Conservation (phyloP, 176 grass and related monocot species). For the Eragrostis curvula region DNA sequence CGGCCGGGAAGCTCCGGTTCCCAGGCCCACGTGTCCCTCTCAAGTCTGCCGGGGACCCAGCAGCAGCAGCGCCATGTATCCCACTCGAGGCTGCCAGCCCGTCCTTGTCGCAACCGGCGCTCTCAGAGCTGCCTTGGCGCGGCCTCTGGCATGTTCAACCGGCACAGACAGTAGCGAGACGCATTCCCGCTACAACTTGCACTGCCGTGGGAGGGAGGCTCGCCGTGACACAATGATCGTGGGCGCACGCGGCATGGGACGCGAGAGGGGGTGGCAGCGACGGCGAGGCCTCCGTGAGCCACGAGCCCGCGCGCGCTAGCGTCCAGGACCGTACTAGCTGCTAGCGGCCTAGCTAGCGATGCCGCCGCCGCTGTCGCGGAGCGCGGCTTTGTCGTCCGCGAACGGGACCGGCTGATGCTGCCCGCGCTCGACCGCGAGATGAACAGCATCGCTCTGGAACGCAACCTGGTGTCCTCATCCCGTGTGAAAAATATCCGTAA, state of each 20-base stretch:
- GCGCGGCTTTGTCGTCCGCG: conserved; percentile 1
- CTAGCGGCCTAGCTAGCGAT: neutral
- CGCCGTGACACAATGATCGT: too few relatives aligned
- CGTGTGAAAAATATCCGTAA: neutral
- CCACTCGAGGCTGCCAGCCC: neutral
- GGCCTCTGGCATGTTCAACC: neutral
- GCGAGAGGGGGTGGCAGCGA: too few relatives aligned
- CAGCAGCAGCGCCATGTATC: neutral
- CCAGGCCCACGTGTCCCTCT: conserved; percentile 35
- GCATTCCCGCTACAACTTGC: neutral
- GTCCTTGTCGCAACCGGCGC: neutral
- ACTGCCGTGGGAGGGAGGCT: too few relatives aligned
- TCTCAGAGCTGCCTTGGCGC: conserved; percentile 7
- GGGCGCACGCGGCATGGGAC: too few relatives aligned
- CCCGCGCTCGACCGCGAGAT: conserved; percentile 2
- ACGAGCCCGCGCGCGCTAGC: neutral
- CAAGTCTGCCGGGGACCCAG: neutral
- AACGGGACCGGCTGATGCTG: neutral
- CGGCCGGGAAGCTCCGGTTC: conserved; percentile 6
- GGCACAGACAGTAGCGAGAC: neutral
- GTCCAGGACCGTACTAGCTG: neutral
- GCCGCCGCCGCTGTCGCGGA: conserved; percentile 4
- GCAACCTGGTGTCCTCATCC: neutral
- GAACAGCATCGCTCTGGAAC: conserved; percentile 8
- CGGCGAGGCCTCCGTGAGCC: neutral